phyloP scores from a whole-genome alignment of 78 protist species.

The Creolimax fragrantissima region DNA sequence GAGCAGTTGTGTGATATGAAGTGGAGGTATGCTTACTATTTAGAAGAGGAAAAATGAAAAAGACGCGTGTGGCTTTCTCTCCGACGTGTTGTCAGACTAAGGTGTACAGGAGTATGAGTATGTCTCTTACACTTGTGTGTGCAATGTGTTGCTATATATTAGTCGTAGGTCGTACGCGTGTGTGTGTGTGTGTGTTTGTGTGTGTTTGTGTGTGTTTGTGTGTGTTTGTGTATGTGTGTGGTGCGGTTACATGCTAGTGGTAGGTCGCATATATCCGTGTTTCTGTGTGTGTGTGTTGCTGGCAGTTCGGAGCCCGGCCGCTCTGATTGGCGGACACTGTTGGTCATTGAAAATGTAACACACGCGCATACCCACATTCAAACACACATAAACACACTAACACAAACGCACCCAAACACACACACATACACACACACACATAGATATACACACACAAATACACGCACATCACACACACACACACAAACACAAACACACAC shows the following conservation, averaged over 20 bases:
- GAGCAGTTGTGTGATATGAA: too few relatives aligned
- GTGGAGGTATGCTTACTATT: too few relatives aligned
- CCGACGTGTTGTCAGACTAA: too few relatives aligned
- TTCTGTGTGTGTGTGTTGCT: not conserved
- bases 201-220: not conserved
- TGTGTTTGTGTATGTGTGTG: not conserved
- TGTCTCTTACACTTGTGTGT: too few relatives aligned
- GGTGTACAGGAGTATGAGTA: too few relatives aligned
- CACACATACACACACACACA: constrained; percentile 1
- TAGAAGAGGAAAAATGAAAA: too few relatives aligned
- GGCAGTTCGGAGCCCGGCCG: too few relatives aligned
- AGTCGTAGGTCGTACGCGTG: too few relatives aligned
- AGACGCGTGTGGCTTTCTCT: too few relatives aligned
- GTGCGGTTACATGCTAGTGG: too few relatives aligned
- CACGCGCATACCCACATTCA: not conserved
- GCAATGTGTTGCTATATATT: too few relatives aligned
- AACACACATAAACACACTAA: not conserved
- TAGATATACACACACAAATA: not conserved
- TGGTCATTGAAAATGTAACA: not conserved
- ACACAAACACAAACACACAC: not conserved
- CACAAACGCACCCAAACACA: not conserved
- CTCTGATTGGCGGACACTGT: too few relatives aligned
- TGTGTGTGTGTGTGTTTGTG: not conserved
- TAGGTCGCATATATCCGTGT: not conserved
- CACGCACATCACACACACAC: not conserved